These are phyloP conservation scores for Bryum argenteum DNA, from an alignment of 225 moss, liverwort and hornwort species.

Conservation along the genomic window DNA sequence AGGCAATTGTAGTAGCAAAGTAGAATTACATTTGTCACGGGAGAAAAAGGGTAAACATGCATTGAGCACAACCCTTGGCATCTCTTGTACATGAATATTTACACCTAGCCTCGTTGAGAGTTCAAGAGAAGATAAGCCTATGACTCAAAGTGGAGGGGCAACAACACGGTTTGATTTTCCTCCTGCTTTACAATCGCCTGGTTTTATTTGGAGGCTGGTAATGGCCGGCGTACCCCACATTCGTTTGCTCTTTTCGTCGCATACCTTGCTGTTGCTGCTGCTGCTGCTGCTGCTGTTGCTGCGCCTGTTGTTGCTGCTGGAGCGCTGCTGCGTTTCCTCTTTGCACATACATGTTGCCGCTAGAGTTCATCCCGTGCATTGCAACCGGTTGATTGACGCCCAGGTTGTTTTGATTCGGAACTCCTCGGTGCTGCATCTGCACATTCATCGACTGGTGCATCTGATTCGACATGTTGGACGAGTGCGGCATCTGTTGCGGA, in stretches of 20 bases:
- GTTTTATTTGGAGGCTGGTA: constrained; percentile 88
- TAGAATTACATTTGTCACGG: no score
- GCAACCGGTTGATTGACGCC: constrained; percentile 56
- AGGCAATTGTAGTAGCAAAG: no score
- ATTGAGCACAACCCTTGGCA: constrained; percentile 21
- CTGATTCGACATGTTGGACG: constrained; percentile 64
- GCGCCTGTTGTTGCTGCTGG: constrained; percentile 45
- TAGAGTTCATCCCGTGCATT: constrained; percentile 54
- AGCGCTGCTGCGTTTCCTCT: constrained; percentile 47
- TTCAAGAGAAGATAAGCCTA: neutral
- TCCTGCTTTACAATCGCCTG: constrained; percentile 70
- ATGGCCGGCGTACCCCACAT: constrained; percentile 59
- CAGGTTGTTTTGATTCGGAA: constrained; percentile 46
- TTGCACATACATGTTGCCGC: constrained; percentile 55
- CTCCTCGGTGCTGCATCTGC: constrained; percentile 57
- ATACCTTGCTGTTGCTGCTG: constrained; percentile 52
- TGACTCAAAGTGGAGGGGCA: constrained; percentile 4
- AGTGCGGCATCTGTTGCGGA: constrained; percentile 72
- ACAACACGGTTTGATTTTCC: constrained; percentile 11
- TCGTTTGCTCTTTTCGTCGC: constrained; percentile 83
- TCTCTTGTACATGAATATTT: constrained; percentile 48
- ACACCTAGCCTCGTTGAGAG: constrained; percentile 37
- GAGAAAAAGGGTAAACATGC: constrained; percentile 4
- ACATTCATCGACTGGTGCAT: constrained; percentile 63
- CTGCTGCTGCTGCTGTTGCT: constrained; percentile 46